Percentiles rank a stretch among this genome's conserved stretches.
Evolutionary conservation across 768 basidiomycete species (phyloP).

Genomic region (Rhodotorula taiwanensis): DNA sequence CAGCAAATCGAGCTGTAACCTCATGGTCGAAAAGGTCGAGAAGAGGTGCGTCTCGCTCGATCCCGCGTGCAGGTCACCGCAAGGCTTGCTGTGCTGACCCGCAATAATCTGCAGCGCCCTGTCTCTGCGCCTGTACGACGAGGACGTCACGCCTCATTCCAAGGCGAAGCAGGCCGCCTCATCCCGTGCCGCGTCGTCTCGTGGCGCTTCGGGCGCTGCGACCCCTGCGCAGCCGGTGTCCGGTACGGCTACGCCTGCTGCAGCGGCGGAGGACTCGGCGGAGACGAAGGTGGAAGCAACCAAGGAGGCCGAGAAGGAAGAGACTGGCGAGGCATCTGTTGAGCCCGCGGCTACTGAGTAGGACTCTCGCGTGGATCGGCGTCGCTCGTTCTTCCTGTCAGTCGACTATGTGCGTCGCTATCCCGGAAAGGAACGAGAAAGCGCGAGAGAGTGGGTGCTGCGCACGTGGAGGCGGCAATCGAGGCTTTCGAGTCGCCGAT

Average conservation of each 20-base stretch:
- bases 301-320: slow-evolving; percentile 20
- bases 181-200: not conserved
- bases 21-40: slow-evolving; percentile 95
- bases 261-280: slow-evolving; percentile 28
- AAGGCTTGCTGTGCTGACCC: slow-evolving; percentile 9
- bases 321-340: slow-evolving; percentile 15
- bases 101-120: slow-evolving; percentile 57
- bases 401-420: too few relatives aligned
- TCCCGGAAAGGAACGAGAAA: too few relatives aligned
- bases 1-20: slow-evolving; percentile 71
- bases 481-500: too few relatives aligned
- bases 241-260: slow-evolving; percentile 11
- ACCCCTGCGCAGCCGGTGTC: not conserved
- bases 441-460: too few relatives aligned
- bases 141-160: slow-evolving; percentile 59
- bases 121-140: slow-evolving; percentile 73
- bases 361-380: too few relatives aligned
- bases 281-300: slow-evolving; percentile 24
- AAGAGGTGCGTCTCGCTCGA: slow-evolving; percentile 60
- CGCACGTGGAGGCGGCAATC: too few relatives aligned
- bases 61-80: not conserved
- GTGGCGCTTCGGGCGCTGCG: not conserved
- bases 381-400: too few relatives aligned
- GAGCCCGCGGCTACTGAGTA: not conserved
- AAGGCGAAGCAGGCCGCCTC: slow-evolving; percentile 1